Evolutionary conservation across 2,329 filamentous ascomycete species (phyloP).

Genomic region (Cladosporium colombiae): DNA sequence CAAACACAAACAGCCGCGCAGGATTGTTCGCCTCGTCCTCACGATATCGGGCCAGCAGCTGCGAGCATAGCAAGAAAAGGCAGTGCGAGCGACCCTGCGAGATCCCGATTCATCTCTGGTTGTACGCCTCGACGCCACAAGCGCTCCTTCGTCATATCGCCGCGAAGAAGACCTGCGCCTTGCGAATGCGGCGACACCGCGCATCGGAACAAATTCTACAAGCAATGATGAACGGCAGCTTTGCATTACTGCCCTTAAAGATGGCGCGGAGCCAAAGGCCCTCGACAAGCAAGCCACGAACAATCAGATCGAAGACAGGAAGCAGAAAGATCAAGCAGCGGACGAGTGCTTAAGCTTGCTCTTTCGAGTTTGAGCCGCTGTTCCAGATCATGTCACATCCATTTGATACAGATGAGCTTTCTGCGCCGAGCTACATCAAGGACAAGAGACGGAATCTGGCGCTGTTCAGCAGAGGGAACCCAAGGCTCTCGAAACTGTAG

Average conservation of each 20-base stretch:
- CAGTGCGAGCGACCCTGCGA: neutral
- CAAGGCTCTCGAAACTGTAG: neutral
- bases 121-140: neutral
- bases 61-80: neutral
- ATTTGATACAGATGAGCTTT: too few relatives aligned
- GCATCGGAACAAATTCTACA: neutral
- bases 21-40: neutral
- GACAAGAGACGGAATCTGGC: neutral
- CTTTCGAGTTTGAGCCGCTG: neutral
- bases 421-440: neutral
- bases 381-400: neutral
- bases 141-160: neutral
- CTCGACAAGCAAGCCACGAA: neutral
- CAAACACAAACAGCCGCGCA: neutral
- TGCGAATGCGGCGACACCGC: neutral
- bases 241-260: neutral
- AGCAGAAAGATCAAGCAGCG: neutral
- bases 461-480: neutral
- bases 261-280: neutral
- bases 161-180: neutral
- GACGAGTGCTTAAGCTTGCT: neutral
- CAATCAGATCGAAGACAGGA: neutral
- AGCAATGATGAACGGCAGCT: neutral
- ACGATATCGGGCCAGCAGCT: neutral
- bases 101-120: neutral